Evolutionary conservation across 106 monocot species (phyloP).

Genomic region (Platanthera zijinensis): DNA sequence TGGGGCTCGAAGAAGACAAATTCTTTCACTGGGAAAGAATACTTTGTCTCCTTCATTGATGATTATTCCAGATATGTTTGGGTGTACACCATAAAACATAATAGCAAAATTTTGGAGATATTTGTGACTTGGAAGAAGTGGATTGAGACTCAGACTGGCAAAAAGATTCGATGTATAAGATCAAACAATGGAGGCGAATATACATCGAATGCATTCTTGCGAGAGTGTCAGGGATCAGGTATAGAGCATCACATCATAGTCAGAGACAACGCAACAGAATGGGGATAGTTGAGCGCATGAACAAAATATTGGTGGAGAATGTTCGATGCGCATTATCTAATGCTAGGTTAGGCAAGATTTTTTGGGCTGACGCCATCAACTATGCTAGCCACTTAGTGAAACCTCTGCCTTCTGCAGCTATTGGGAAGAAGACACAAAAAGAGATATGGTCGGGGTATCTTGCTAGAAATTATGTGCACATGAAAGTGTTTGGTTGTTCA

Average conservation of each 20-base stretch:
- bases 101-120: too few relatives aligned
- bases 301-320: background rate
- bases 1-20: background rate
- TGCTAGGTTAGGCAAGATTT: background rate
- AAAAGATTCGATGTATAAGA: too few relatives aligned
- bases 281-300: background rate
- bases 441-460: background rate
- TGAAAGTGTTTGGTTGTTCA: background rate
- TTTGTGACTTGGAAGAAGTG: too few relatives aligned
- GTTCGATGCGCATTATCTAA: background rate
- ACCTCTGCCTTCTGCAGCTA: too few relatives aligned
- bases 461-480: background rate
- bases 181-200: too few relatives aligned
- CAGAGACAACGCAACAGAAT: background rate
- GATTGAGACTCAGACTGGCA: too few relatives aligned
- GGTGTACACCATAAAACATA: too few relatives aligned
- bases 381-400: background rate
- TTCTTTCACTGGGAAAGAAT: background rate
- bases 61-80: too few relatives aligned
- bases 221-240: too few relatives aligned
- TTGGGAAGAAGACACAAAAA: background rate
- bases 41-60: background rate
- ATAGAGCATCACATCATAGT: background rate
- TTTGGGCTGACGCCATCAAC: background rate
- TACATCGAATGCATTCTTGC: too few relatives aligned